Conservation (phyloP, 768 basidiomycete species). For the Astraeus odoratus region DNA sequence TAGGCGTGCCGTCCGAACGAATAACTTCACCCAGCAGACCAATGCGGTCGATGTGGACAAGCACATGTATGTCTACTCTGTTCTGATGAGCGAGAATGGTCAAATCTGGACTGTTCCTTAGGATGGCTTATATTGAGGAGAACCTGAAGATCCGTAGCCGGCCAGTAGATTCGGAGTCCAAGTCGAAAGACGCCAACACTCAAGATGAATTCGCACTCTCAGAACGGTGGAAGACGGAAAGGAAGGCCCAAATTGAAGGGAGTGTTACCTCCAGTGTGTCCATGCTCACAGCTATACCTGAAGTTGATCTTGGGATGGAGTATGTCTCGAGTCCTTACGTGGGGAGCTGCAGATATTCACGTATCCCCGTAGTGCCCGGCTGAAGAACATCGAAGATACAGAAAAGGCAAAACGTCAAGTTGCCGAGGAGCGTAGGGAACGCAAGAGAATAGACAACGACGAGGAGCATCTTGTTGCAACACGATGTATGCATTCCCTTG, state of each 20-base stretch:
- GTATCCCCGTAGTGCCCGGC: slow-evolving; percentile 50
- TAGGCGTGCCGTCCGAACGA: slow-evolving; percentile 66
- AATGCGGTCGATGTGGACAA: slow-evolving; percentile 96
- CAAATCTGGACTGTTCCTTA: slow-evolving; percentile 20
- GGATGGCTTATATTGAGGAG: slow-evolving; percentile 98
- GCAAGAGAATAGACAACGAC: slow-evolving; percentile 48
- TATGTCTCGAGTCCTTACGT: slow-evolving; percentile 37
- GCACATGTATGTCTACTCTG: slow-evolving; percentile 63
- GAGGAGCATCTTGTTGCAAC: slow-evolving; percentile 83
- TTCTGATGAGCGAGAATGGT: neutral
- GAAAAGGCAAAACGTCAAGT: slow-evolving; percentile 91
- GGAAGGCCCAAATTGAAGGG: slow-evolving; percentile 68
- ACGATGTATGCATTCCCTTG: slow-evolving; percentile 56
- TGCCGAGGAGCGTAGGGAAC: slow-evolving; percentile 62
- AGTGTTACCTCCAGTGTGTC: slow-evolving; percentile 88
- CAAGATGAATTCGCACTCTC: slow-evolving; percentile 73
- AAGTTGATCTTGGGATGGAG: slow-evolving; percentile 99
- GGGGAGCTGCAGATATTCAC: neutral
- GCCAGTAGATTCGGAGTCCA: slow-evolving; percentile 39
- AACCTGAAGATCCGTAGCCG: slow-evolving; percentile 75
- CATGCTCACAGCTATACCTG: slow-evolving; percentile 97
- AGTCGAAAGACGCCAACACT: slow-evolving; percentile 51
- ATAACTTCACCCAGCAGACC: slow-evolving; percentile 97
- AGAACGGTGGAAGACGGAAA: slow-evolving; percentile 56
- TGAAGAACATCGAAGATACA: slow-evolving; percentile 96